Conservation (phyloP, 1,284 basidiomycete genomes). For the Ustilago trichophora region DNA sequence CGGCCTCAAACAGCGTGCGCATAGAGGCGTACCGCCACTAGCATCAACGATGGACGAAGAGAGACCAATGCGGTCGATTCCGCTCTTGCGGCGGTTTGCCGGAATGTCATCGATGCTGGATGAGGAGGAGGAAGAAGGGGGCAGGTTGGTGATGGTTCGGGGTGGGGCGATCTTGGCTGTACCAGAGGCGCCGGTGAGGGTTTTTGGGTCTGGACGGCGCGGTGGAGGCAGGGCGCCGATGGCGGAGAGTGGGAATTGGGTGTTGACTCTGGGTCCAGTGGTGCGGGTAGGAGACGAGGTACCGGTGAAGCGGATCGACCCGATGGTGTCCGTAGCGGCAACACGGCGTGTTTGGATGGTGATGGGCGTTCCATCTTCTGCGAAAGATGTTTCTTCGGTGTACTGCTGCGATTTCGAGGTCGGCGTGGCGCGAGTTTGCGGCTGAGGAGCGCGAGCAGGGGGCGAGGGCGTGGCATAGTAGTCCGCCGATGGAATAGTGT, state of each 20-base stretch:
- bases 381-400: slow-evolving; percentile 21
- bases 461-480: slow-evolving; percentile 43
- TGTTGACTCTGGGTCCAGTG: slow-evolving; percentile 22
- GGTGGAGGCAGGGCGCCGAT: slow-evolving; percentile 32
- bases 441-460: no score
- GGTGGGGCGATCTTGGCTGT: slow-evolving; percentile 45
- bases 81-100: slow-evolving; percentile 33
- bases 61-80: slow-evolving; percentile 48
- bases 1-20: slow-evolving; percentile 55
- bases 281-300: slow-evolving; percentile 23
- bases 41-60: slow-evolving; percentile 46
- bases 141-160: slow-evolving; percentile 15
- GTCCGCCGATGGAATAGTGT: slow-evolving; percentile 20
- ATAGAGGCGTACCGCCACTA: slow-evolving; percentile 56
- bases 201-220: slow-evolving; percentile 36
- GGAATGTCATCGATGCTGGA: slow-evolving; percentile 5
- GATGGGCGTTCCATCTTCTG: slow-evolving; percentile 38
- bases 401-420: slow-evolving; percentile 18
- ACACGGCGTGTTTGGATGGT: slow-evolving; percentile 42
- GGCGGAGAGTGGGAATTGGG: slow-evolving; percentile 23
- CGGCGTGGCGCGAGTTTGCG: slow-evolving; percentile 1
- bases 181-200: slow-evolving; percentile 40
- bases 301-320: slow-evolving; percentile 30
- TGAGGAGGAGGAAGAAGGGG: no score
- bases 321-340: slow-evolving; percentile 47